Percentiles rank a stretch among this genome's conserved stretches.
phyloP scores from a whole-genome alignment of 495 filamentous ascomycete species.

The Podospora sp. region DNA sequence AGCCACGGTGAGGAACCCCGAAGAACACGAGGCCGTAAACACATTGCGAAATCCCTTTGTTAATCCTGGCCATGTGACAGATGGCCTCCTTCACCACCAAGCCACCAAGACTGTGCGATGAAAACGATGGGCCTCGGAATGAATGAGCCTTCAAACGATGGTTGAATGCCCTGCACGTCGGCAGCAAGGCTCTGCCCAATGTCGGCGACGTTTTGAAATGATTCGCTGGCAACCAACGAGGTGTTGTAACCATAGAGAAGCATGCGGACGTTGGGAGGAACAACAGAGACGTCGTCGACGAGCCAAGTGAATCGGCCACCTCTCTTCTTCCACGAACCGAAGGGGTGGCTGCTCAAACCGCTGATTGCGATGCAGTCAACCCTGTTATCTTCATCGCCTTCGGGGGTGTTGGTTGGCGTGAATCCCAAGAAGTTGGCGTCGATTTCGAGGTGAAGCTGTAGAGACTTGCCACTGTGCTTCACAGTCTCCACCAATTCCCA shows the following conservation, averaged over 20 bases:
- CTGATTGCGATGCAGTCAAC: constrained; percentile 1
- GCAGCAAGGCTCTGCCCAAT: neutral
- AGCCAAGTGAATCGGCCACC: neutral
- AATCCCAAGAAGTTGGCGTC: no score
- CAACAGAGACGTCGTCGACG: neutral
- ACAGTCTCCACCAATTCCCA: no score
- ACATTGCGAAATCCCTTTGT: neutral
- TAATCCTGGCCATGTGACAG: neutral
- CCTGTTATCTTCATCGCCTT: neutral
- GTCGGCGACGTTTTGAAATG: constrained; percentile 7
- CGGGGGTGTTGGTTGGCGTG: no score
- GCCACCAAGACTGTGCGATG: constrained; percentile 13
- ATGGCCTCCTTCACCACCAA: constrained; percentile 7
- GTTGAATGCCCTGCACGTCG: neutral
- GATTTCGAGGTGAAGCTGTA: no score
- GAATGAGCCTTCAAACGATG: no score
- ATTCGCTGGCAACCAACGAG: neutral
- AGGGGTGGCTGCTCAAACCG: neutral
- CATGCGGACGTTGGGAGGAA: neutral
- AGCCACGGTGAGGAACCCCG: neutral
- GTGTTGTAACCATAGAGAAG: constrained; percentile 17
- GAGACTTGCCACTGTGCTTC: no score
- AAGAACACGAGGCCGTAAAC: no score
- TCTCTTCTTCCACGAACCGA: constrained; percentile 4
- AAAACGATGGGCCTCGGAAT: neutral